Percentiles rank a stretch among this genome's conserved stretches.
Evolutionary conservation across 306 rosid genomes (phyloP).

Genomic region (Casuarina glauca): DNA sequence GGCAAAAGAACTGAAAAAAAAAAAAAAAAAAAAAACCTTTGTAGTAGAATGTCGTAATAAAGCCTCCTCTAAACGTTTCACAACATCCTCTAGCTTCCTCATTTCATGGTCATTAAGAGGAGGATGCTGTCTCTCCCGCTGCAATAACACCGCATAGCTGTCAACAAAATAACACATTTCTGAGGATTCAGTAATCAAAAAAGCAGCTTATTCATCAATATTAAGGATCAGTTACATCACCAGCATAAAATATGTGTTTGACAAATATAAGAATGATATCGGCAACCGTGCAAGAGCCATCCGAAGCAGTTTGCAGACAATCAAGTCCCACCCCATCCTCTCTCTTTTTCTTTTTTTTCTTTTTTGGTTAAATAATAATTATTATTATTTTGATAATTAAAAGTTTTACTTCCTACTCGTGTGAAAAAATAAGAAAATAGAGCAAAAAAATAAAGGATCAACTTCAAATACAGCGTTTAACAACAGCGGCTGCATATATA

Average conservation of each 20-base stretch:
- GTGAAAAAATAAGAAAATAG: not conserved
- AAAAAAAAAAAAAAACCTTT: slow-evolving; percentile 64
- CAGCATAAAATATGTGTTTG: not conserved
- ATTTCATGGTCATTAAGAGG: slow-evolving; percentile 41
- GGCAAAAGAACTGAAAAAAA: slow-evolving; percentile 9
- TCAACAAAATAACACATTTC: slow-evolving; percentile 21
- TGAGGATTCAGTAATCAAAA: slow-evolving; percentile 15
- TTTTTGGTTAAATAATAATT: not conserved
- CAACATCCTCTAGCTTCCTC: slow-evolving; percentile 56
- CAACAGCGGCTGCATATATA: not conserved
- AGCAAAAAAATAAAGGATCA: not conserved
- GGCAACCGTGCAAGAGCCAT: not conserved
- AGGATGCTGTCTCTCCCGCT: slow-evolving; percentile 39
- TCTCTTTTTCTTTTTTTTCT: not conserved
- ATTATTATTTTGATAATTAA: no score
- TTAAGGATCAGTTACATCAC: not conserved
- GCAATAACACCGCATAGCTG: slow-evolving; percentile 56
- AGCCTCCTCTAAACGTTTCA: slow-evolving; percentile 82
- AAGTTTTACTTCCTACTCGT: no score
- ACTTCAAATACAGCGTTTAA: not conserved
- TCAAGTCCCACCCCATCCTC: not conserved
- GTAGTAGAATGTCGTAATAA: slow-evolving; percentile 55
- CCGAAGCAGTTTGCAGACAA: not conserved
- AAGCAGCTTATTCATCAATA: not conserved
- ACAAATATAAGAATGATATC: not conserved